Base-by-base conservation (phyloP, 331 rosid genomes). In the Saraca asoca region DNA sequence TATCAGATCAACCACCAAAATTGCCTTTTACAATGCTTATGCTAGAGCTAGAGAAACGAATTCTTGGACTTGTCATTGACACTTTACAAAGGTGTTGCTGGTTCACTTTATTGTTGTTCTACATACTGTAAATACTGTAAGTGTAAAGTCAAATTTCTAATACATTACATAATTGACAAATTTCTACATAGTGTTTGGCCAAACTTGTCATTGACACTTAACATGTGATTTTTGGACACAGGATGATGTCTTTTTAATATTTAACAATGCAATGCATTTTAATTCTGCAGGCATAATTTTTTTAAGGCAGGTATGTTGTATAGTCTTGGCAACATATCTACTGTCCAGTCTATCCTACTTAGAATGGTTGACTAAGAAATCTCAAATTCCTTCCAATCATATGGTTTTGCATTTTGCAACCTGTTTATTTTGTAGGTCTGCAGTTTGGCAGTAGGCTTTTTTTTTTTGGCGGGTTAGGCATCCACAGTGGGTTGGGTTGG, bases 191-290 rank as follows among this genome's bases (percentile, higher is more conserved):
- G n/a, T 57, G 51, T 53, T 42, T 33, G 59, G 38, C 7, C 70
- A 59, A 43, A 68, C n/a, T 71, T 39, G 51, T 49, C 20, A n/a
- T n/a, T 52, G 49, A 33, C 18, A 42, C 67, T 73, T 81, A 72
- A 83, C 58, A n/a, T 58, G 14, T 64, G 44, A 10, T 70, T 62
- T 63, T 64, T 77, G 75, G 52, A n/a, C 70, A 80, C 88, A 89
- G 94, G 81, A 67, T 49, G 96, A 89, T 68, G 80, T 80, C 17
- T 75, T 78, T 33, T 15, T 86, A 68, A 83, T 89, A 63, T 77
- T 87, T 62, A 73, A 79, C 71, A 89, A 86, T 69, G 91, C 96
- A 6, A 86, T 86, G 94, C 66, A 73, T 77, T 89, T 89, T 68
- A 89, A 89, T 80, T 75, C 94, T 60, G 55, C 89, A 1, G 76